A percentile compares a stretch with the other conserved stretches of the same genome.
Evolutionary conservation across 192 early-diverging fungal species (phyloP).

Genomic region (Backusella psychrophila): DNA sequence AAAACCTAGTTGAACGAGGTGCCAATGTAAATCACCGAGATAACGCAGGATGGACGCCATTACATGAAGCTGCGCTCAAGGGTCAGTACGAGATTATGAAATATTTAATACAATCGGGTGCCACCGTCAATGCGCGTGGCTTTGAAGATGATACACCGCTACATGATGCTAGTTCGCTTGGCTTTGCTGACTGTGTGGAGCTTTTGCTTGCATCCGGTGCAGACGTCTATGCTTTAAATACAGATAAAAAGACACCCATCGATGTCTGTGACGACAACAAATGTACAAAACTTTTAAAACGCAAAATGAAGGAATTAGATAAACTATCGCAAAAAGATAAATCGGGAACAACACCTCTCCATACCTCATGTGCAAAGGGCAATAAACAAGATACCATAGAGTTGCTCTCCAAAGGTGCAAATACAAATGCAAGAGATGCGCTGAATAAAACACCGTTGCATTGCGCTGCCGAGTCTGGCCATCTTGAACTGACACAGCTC

Average conservation of each 20-base stretch:
- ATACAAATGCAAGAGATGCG: constrained; percentile 66
- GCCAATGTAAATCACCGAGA: constrained; percentile 62
- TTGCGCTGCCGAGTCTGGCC: constrained; percentile 49
- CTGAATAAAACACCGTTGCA: constrained; percentile 63
- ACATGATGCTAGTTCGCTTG: constrained; percentile 58
- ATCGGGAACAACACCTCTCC: constrained; percentile 50
- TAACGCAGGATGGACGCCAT: constrained; percentile 63
- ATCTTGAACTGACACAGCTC: constrained; percentile 42
- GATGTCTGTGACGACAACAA: constrained; percentile 47
- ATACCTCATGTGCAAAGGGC: constrained; percentile 48
- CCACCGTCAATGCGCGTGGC: constrained; percentile 54
- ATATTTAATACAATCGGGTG: constrained; percentile 54
- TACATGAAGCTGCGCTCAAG: constrained; percentile 57
- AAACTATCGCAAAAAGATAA: constrained; percentile 37
- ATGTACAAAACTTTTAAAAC: constrained; percentile 37
- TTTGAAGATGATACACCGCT: constrained; percentile 67
- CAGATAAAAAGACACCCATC: constrained; percentile 38
- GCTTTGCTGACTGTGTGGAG: constrained; percentile 45
- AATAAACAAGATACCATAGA: constrained; percentile 43
- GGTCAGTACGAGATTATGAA: constrained; percentile 48
- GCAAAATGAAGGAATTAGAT: constrained; percentile 36
- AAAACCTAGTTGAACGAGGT: constrained; percentile 52
- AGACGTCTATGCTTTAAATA: constrained; percentile 52
- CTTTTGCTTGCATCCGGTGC: constrained; percentile 52
- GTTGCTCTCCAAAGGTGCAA: constrained; percentile 61